These are phyloP conservation scores for Casuarina cunninghamiana DNA, from an alignment of 306 rosid genomes.

Conservation along the genomic window DNA sequence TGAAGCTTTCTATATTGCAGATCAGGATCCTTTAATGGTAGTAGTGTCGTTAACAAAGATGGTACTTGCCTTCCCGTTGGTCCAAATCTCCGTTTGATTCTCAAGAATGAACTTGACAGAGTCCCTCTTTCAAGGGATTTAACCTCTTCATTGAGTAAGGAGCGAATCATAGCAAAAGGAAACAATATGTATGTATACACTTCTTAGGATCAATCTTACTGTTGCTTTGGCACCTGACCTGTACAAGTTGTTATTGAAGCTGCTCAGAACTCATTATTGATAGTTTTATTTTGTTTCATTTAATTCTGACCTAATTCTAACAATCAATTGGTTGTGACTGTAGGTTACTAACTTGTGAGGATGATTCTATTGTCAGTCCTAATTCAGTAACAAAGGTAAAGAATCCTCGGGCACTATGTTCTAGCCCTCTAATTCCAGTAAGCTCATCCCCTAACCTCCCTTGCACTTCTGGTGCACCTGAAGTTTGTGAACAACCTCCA, in stretches of 20 bases:
- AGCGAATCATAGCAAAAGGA: conserved; percentile 51
- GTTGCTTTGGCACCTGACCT: conserved; percentile 23
- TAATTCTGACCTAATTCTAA: conserved; percentile 7
- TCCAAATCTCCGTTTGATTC: conserved; percentile 43
- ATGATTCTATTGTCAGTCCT: conserved; percentile 44
- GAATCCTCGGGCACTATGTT: conserved; percentile 71
- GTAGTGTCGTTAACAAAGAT: conserved; percentile 47
- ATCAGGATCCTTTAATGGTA: conserved; percentile 53
- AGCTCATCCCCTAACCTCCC: conserved; percentile 56
- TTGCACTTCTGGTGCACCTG: conserved; percentile 56
- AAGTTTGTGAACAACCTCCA: conserved; percentile 59
- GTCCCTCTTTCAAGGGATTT: conserved; percentile 52
- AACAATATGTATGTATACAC: conserved; percentile 57
- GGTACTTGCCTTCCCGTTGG: conserved; percentile 48
- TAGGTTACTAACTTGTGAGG: conserved; percentile 59
- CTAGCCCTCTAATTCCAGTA: conserved; percentile 52
- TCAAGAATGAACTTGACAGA: conserved; percentile 63
- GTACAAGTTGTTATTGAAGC: neutral
- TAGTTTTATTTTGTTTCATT: conserved; percentile 7
- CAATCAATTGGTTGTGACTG: neutral
- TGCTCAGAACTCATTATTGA: conserved; percentile 10
- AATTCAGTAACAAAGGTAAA: conserved; percentile 62
- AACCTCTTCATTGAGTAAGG: conserved; percentile 52
- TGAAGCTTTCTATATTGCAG: conserved; percentile 43
- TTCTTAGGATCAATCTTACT: conserved; percentile 22